These are phyloP conservation scores for Fusarium sarcochroum DNA, from an alignment of 2,329 filamentous ascomycete species.

Conservation along the genomic window DNA sequence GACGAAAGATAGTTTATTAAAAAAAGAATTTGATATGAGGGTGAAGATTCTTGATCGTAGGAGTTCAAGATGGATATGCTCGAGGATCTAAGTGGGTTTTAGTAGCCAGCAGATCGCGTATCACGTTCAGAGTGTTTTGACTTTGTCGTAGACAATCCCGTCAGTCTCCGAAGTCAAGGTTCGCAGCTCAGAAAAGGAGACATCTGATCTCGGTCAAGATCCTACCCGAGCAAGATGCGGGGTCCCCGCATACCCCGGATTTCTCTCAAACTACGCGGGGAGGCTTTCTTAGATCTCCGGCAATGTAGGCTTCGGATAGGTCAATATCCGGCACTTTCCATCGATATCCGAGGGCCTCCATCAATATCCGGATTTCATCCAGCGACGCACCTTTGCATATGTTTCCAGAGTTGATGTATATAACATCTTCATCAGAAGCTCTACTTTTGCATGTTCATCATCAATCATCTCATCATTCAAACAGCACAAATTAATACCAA, in stretches of 20 bases:
- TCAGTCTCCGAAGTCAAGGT: slow-evolving; percentile 3
- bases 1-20: background rate
- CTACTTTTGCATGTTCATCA: fast-evolving
- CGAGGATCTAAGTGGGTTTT: background rate
- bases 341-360: background rate
- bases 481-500: background rate
- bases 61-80: background rate
- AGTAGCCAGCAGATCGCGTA: background rate
- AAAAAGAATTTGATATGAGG: background rate
- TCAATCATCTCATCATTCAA: background rate
- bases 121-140: background rate
- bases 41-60: background rate
- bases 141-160: background rate
- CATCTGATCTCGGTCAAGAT: background rate
- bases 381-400: no score
- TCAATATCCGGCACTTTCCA: background rate
- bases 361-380: background rate
- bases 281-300: background rate
- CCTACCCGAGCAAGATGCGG: background rate
- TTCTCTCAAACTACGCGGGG: background rate
- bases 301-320: background rate
- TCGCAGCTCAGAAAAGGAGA: background rate
- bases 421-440: background rate
- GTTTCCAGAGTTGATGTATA: background rate
- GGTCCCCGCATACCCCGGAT: slow-evolving; percentile 12